Evolutionary conservation across 1,139 yeast genomes (phyloP).

Genomic region (Lodderomyces jiufengensis): DNA sequence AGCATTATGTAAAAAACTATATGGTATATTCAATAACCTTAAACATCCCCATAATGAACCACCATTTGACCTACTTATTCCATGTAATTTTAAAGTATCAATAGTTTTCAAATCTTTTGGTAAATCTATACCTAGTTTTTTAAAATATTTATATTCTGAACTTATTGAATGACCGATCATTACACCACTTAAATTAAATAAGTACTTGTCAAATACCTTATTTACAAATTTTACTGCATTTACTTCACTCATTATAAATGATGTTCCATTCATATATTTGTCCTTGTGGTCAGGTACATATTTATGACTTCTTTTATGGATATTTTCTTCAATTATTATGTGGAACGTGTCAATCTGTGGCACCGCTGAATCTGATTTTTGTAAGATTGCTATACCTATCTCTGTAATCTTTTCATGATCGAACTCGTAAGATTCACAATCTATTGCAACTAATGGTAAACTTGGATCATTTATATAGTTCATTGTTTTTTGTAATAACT

Average conservation of each 20-base stretch:
- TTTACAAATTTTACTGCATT: constrained; percentile 41
- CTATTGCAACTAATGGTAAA: constrained; percentile 52
- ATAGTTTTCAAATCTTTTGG: constrained; percentile 22
- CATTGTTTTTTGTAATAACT: constrained; percentile 23
- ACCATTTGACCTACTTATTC: constrained; percentile 39
- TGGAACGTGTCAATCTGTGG: constrained; percentile 55
- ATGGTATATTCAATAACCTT: constrained; percentile 54
- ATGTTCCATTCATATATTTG: constrained; percentile 56
- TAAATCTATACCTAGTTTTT: constrained; percentile 42
- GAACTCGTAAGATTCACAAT: constrained; percentile 65
- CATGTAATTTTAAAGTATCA: constrained; percentile 56
- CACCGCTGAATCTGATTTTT: constrained; percentile 28
- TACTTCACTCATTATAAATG: constrained; percentile 37
- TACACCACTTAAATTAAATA: constrained; percentile 23
- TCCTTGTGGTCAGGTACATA: constrained; percentile 64
- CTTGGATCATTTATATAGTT: constrained; percentile 26
- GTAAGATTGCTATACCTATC: constrained; percentile 65
- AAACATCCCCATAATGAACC: constrained; percentile 53
- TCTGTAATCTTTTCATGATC: constrained; percentile 52
- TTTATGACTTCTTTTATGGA: constrained; percentile 44
- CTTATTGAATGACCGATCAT: constrained; percentile 68
- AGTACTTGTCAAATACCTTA: constrained; percentile 40
- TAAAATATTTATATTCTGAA: constrained; percentile 60
- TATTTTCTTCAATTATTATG: constrained; percentile 52
- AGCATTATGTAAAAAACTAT: constrained; percentile 71